Conservation (phyloP, 352 stramenopile genomes). For the Phytophthora pinifolia region DNA sequence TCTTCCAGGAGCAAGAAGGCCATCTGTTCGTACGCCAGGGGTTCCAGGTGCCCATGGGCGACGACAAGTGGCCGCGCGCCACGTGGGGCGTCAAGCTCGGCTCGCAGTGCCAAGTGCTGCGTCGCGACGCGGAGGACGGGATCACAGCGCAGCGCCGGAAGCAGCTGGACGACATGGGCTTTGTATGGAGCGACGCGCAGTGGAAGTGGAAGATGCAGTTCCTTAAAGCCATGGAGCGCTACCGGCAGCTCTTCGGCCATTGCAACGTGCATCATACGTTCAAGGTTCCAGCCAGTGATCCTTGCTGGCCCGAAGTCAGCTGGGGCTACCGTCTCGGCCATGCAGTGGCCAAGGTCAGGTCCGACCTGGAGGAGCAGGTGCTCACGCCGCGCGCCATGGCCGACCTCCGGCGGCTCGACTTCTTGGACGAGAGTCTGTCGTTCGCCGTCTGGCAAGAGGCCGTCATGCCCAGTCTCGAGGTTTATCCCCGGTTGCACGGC, state of each 20-base stretch:
- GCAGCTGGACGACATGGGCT: conserved; percentile 60
- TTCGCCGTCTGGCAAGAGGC: conserved; percentile 35
- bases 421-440: conserved; percentile 36
- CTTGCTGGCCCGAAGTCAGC: conserved; percentile 75
- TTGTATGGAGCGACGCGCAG: conserved; percentile 69
- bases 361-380: conserved; percentile 34
- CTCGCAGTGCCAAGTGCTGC: conserved; percentile 89
- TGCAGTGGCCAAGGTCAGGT: conserved; percentile 52
- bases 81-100: conserved; percentile 91
- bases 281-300: conserved; percentile 72
- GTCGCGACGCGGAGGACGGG: conserved; percentile 36
- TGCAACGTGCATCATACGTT: conserved; percentile 89
- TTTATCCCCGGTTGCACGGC: conserved; percentile 28
- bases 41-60: conserved; percentile 81
- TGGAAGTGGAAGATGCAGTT: conserved; percentile 70
- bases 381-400: conserved; percentile 24
- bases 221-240: conserved; percentile 67
- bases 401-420: conserved; percentile 44
- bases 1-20: conserved; percentile 86
- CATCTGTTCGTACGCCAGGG: conserved; percentile 91
- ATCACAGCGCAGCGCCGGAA: conserved; percentile 33
- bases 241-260: conserved; percentile 85
- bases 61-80: conserved; percentile 78
- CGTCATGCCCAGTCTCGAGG: conserved; percentile 44
- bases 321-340: conserved; percentile 79